These are phyloP conservation scores for Aspergillus bombycis DNA, from an alignment of 2,329 filamentous ascomycete genomes.

Conservation along the genomic window DNA sequence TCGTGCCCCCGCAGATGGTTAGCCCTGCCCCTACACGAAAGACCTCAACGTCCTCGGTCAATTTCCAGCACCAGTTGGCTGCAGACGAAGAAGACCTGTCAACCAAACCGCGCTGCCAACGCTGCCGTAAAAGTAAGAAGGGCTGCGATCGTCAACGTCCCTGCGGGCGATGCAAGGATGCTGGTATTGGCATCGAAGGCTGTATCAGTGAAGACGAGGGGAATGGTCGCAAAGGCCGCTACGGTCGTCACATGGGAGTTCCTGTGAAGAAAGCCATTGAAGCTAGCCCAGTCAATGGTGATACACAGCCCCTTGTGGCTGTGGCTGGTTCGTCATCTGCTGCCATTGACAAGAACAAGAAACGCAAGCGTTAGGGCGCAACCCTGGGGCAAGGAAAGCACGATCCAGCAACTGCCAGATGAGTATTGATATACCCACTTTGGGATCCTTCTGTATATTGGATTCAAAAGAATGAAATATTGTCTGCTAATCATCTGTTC, in stretches of 20 bases:
- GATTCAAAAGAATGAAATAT: too few species aligned
- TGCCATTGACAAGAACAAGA: constrained; percentile 65
- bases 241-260: constrained; percentile 72
- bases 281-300: constrained; percentile 56
- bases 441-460: too few species aligned
- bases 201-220: constrained; percentile 98
- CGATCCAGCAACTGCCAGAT: too few species aligned
- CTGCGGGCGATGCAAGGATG: constrained; percentile 93
- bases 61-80: constrained; percentile 63
- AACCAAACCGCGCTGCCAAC: constrained; percentile 94
- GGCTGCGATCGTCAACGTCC: constrained; percentile 96
- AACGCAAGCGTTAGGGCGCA: constrained; percentile 62
- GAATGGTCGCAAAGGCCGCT: constrained; percentile 94
- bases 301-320: constrained; percentile 44
- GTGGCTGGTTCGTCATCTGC: constrained; percentile 33
- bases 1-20: constrained; percentile 35
- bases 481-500: too few species aligned
- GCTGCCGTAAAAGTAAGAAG: constrained; percentile 99
- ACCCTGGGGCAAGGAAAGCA: too few species aligned
- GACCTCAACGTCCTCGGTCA: constrained; percentile 61
- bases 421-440: too few species aligned
- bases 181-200: constrained; percentile 87
- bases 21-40: constrained; percentile 56
- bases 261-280: constrained; percentile 62
- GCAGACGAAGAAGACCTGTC: constrained; percentile 87